Conservation (phyloP, 805 yeast species). For the Saturnispora kantuleensis region DNA sequence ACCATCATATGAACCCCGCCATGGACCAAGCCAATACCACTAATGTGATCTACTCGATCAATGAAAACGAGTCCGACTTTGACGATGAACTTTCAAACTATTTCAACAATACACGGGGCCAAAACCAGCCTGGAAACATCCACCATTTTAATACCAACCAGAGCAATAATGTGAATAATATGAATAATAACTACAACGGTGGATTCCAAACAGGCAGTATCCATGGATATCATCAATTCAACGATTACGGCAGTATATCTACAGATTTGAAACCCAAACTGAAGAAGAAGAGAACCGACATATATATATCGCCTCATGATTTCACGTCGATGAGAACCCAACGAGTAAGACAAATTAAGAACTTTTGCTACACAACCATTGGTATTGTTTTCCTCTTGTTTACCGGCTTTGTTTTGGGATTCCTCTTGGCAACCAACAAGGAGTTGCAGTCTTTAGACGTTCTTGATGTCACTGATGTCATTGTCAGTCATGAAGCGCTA, state of each 20-base stretch:
- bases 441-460: constrained; percentile 65
- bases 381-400: constrained; percentile 44
- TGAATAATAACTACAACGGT: background rate
- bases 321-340: constrained; percentile 26
- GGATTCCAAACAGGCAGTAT: background rate
- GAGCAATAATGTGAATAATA: background rate
- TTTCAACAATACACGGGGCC: constrained; percentile 1
- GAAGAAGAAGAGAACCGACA: constrained; percentile 17
- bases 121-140: background rate
- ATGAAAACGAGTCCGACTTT: constrained; percentile 20
- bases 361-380: constrained; percentile 33
- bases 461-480: constrained; percentile 51
- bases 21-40: background rate
- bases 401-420: constrained; percentile 74
- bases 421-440: constrained; percentile 75
- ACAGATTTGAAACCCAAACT: constrained; percentile 6
- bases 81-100: constrained; percentile 19
- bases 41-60: constrained; percentile 3
- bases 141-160: background rate
- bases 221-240: constrained; percentile 4
- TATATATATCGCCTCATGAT: constrained; percentile 30
- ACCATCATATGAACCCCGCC: background rate
- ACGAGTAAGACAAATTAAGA: constrained; percentile 23
- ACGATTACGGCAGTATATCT: constrained; percentile 13
- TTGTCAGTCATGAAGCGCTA: constrained; percentile 77